phyloP scores from a whole-genome alignment of 176 grass and related monocot species.

The Eragrostis curvula region DNA sequence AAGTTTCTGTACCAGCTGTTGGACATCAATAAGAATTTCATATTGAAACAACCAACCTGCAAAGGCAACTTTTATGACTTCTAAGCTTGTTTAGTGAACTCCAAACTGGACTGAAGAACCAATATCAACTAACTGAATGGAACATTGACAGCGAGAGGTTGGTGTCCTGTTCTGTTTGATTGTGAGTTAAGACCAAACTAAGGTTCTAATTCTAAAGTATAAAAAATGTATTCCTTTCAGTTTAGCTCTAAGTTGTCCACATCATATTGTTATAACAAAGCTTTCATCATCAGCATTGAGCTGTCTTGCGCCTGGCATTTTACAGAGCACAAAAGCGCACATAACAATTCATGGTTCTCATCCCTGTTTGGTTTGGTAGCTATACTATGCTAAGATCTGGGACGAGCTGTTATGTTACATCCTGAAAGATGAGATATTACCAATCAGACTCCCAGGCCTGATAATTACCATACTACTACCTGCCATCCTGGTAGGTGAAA shows the following conservation, averaged over 20 bases:
- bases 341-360: not conserved
- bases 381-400: not conserved
- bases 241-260: constrained; percentile 11
- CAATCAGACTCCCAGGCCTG: not conserved
- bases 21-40: not conserved
- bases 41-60: not conserved
- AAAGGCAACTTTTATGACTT: not conserved
- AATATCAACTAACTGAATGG: constrained; percentile 9
- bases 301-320: constrained; percentile 10
- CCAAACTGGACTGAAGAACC: not conserved
- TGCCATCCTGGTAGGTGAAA: not conserved
- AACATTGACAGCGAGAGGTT: constrained; percentile 32
- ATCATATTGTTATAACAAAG: constrained; percentile 6
- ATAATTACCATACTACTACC: constrained; percentile 1
- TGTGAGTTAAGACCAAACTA: constrained; percentile 28
- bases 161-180: constrained; percentile 21
- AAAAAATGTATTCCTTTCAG: not conserved
- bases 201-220: not conserved
- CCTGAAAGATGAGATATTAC: constrained; percentile 6
- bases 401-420: not conserved
- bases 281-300: not conserved
- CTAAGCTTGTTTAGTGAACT: not conserved
- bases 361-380: not conserved
- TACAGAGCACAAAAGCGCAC: constrained; percentile 15
- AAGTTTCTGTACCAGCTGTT: not conserved